A percentile compares a stretch with the other conserved stretches of the same genome.
phyloP scores from a whole-genome alignment of 495 filamentous ascomycete species.

The Diplogelasinospora grovesii region DNA sequence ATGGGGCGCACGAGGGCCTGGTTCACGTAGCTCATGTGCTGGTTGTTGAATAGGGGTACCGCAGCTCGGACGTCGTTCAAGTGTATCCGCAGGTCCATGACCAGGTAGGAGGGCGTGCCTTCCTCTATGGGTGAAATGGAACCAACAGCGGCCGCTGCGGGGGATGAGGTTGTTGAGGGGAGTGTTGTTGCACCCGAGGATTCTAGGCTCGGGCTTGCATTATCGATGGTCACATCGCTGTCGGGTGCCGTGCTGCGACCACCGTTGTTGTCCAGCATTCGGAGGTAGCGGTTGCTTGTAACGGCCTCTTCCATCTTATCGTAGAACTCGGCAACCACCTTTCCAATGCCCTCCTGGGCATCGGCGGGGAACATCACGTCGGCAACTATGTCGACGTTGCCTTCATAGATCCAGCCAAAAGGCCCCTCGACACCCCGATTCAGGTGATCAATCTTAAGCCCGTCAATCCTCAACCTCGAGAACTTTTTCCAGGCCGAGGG shows the following conservation, averaged over 20 bases:
- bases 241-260: constrained; percentile 18
- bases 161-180: not conserved
- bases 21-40: constrained; percentile 87
- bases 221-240: constrained; percentile 21
- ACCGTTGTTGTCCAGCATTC: constrained; percentile 35
- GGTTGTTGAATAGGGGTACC: constrained; percentile 80
- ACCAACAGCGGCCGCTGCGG: constrained; percentile 1
- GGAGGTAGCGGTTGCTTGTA: constrained; percentile 57
- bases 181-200: not conserved
- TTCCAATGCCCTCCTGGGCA: constrained; percentile 75
- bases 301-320: constrained; percentile 90
- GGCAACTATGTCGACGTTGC: constrained; percentile 91
- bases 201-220: constrained; percentile 7
- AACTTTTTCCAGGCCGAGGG: constrained; percentile 84
- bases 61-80: constrained; percentile 87
- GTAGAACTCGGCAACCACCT: constrained; percentile 90
- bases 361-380: constrained; percentile 91
- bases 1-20: constrained; percentile 92
- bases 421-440: constrained; percentile 91
- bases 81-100: constrained; percentile 84
- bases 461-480: constrained; percentile 82
- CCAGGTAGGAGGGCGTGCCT: constrained; percentile 66
- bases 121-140: constrained; percentile 18
- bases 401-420: constrained; percentile 96
- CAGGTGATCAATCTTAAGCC: constrained; percentile 89